Conservation (phyloP, 2,329 filamentous ascomycete genomes). For the Colletotrichum tropicale region DNA sequence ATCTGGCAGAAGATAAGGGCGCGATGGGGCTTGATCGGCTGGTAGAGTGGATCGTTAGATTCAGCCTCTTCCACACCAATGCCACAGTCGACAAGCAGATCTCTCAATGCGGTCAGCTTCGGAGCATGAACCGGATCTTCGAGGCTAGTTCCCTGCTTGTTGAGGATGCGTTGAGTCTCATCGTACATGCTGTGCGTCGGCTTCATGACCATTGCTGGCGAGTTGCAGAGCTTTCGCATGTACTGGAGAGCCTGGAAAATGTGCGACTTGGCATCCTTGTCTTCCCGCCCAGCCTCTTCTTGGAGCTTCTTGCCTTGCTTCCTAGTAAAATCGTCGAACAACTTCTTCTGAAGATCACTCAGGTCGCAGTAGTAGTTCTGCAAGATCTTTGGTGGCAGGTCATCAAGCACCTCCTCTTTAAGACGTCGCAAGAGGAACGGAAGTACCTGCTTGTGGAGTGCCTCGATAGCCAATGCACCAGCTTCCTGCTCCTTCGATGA, state of each 20-base stretch:
- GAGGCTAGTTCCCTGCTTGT: slow-evolving; percentile 79
- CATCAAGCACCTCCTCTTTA: slow-evolving; percentile 96
- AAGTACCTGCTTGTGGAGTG: slow-evolving; percentile 96
- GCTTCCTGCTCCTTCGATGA: slow-evolving; percentile 98
- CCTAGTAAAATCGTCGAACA: slow-evolving; percentile 96
- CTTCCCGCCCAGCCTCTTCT: slow-evolving; percentile 80
- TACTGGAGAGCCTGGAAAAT: slow-evolving; percentile 99
- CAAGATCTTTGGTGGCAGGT: slow-evolving; percentile 95
- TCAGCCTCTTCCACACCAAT: slow-evolving; percentile 80
- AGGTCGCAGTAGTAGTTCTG: slow-evolving; percentile 99
- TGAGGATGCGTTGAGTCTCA: slow-evolving; percentile 81
- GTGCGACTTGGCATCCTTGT: slow-evolving; percentile 95
- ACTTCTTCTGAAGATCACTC: slow-evolving; percentile 89
- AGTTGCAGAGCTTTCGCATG: slow-evolving; percentile 99
- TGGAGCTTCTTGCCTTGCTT: slow-evolving; percentile 90
- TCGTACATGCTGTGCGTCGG: slow-evolving; percentile 90
- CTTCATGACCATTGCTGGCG: slow-evolving; percentile 94
- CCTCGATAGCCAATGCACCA: slow-evolving; percentile 93
- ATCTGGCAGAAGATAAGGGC: slow-evolving; percentile 98
- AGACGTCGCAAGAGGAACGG: slow-evolving; percentile 94
- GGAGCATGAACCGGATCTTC: slow-evolving; percentile 89
- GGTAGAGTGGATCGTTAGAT: slow-evolving; percentile 63
- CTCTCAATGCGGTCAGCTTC: slow-evolving; percentile 87
- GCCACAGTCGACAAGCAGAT: slow-evolving; percentile 96
- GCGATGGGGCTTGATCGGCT: slow-evolving; percentile 93